Percentiles rank a stretch among this genome's conserved stretches.
Evolutionary conservation across 441 rosid genomes (phyloP).

Genomic region (California macrophylla): DNA sequence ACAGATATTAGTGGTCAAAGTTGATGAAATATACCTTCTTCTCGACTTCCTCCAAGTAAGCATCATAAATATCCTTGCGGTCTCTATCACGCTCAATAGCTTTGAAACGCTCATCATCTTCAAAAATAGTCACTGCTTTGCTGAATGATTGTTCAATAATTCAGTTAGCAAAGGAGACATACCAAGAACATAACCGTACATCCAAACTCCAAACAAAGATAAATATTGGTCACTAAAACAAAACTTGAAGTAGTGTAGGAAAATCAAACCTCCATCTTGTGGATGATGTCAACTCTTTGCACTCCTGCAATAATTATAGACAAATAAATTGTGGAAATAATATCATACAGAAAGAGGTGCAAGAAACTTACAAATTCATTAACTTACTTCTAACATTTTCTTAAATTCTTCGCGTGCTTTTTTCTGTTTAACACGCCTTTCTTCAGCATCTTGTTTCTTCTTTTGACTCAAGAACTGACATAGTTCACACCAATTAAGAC

Average conservation of each 20-base stretch:
- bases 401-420: slow-evolving; percentile 46
- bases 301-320: slow-evolving; percentile 34
- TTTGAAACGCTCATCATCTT: slow-evolving; percentile 57
- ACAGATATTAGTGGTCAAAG: not conserved
- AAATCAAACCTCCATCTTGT: slow-evolving; percentile 65
- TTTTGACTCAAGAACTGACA: slow-evolving; percentile 46
- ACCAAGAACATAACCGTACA: slow-evolving; percentile 8
- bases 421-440: slow-evolving; percentile 39
- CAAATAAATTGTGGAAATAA: slow-evolving; percentile 7
- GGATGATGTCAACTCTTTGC: slow-evolving; percentile 44
- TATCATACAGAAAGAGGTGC: not conserved
- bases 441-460: slow-evolving; percentile 55
- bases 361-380: not conserved
- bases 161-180: slow-evolving; percentile 19
- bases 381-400: slow-evolving; percentile 58
- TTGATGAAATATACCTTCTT: slow-evolving; percentile 34
- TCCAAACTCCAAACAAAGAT: slow-evolving; percentile 1
- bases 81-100: slow-evolving; percentile 64
- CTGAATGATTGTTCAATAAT: slow-evolving; percentile 32
- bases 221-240: not conserved
- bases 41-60: slow-evolving; percentile 42
- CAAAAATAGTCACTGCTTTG: slow-evolving; percentile 47
- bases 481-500: slow-evolving; percentile 10
- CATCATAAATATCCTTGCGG: slow-evolving; percentile 56
- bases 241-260: not conserved